A percentile compares a stretch with the other conserved stretches of the same genome.
phyloP scores from a whole-genome alignment of 768 basidiomycete genomes.

The Lactarius hatsudake region DNA sequence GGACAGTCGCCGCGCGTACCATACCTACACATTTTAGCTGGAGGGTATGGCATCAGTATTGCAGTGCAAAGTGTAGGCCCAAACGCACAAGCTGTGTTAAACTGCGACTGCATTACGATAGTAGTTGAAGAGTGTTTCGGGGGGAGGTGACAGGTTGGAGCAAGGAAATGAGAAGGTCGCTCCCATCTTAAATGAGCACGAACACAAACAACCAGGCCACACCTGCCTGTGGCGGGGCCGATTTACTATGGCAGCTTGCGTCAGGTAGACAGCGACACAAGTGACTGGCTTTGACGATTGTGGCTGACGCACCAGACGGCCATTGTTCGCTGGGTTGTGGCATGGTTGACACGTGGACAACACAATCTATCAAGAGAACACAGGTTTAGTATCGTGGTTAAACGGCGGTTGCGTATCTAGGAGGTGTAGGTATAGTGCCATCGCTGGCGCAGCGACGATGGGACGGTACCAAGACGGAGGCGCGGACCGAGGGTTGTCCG shows the following conservation, averaged over 20 bases:
- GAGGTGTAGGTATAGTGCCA: background rate
- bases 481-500: background rate
- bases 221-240: constrained; percentile 1
- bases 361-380: background rate
- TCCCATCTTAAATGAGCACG: constrained; percentile 1
- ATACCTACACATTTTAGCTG: constrained; percentile 10
- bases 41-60: background rate
- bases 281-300: background rate
- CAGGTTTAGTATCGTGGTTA: background rate
- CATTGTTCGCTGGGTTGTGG: background rate
- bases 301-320: background rate
- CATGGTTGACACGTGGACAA: background rate
- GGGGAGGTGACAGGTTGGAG: background rate
- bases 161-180: background rate
- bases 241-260: background rate
- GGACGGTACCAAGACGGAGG: too few species aligned
- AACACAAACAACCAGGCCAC: background rate
- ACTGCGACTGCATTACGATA: constrained; percentile 3
- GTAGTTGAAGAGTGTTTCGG: background rate
- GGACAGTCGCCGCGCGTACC: constrained; percentile 14
- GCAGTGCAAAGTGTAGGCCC: background rate
- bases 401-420: background rate
- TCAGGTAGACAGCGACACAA: background rate
- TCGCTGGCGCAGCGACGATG: background rate
- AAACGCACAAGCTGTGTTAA: constrained; percentile 7